Evolutionary conservation across 192 early-diverging fungal species (phyloP).

Genomic region (Linnemannia exigua): DNA sequence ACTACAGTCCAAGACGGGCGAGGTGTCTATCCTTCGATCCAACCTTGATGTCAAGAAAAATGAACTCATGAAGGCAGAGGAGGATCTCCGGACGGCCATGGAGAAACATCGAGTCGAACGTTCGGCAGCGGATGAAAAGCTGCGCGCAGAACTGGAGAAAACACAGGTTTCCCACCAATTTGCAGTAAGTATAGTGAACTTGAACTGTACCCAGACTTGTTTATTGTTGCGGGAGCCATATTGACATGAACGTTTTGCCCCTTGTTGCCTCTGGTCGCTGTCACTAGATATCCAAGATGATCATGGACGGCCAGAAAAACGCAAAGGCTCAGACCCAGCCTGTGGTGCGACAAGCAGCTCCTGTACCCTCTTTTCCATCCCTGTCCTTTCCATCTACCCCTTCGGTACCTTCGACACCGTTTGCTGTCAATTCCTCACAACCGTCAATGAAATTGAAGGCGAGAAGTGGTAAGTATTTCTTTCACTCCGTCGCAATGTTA

Average conservation of each 20-base stretch:
- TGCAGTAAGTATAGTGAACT: constrained; percentile 11
- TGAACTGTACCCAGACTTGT: not conserved
- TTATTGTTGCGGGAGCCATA: not conserved
- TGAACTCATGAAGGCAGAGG: not conserved
- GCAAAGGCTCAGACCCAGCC: constrained; percentile 13
- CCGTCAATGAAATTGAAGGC: constrained; percentile 9
- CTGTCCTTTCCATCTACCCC: not conserved
- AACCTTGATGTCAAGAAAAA: constrained; percentile 15
- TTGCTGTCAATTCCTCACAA: constrained; percentile 24
- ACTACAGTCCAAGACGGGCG: constrained; percentile 27
- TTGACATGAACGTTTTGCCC: not conserved
- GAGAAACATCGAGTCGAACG: constrained; percentile 17
- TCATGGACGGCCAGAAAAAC: not conserved
- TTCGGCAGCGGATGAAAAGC: constrained; percentile 14
- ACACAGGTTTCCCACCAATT: constrained; percentile 33
- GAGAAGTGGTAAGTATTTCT: constrained; percentile 7
- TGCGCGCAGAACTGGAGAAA: constrained; percentile 23
- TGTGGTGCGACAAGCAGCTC: not conserved
- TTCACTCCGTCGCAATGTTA: not conserved
- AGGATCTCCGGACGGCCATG: not conserved
- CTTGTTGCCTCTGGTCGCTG: not conserved
- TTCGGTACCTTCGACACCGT: not conserved
- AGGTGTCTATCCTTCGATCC: constrained; percentile 15
- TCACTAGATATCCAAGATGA: not conserved
- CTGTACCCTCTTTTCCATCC: constrained; percentile 14